Percentiles rank a stretch among this genome's conserved stretches.
These are phyloP conservation scores for Decorospora gaudefroyi DNA, from an alignment of 2,329 filamentous ascomycete genomes.

Conservation along the genomic window DNA sequence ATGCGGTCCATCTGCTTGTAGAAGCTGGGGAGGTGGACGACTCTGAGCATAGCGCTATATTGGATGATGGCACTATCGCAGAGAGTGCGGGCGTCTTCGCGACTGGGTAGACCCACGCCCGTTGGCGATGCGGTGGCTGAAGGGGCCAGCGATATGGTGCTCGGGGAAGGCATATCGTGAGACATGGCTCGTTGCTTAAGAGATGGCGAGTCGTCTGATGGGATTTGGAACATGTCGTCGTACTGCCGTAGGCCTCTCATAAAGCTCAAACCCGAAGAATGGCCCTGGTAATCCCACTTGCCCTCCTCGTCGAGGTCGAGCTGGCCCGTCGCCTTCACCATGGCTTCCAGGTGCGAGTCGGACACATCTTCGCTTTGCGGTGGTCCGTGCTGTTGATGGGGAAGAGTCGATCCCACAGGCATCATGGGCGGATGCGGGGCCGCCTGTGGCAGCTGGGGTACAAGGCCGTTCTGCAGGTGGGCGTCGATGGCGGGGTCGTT, in stretches of 20 bases:
- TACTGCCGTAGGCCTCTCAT: constrained; percentile 86
- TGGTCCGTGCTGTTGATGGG: constrained; percentile 25
- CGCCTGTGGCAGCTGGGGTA: constrained; percentile 48
- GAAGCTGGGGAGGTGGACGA: constrained; percentile 82
- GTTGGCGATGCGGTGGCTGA: constrained; percentile 40
- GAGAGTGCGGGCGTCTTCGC: constrained; percentile 60
- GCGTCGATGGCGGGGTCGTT: constrained; percentile 83
- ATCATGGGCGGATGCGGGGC: constrained; percentile 28
- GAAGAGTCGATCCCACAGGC: constrained; percentile 28
- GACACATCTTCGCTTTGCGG: constrained; percentile 44
- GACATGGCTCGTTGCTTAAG: constrained; percentile 59
- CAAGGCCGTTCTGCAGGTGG: constrained; percentile 69
- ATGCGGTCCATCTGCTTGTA: constrained; percentile 75
- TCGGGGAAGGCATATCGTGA: constrained; percentile 71
- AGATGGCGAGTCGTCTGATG: constrained; percentile 62
- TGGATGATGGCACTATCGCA: constrained; percentile 66
- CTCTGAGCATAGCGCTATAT: constrained; percentile 66
- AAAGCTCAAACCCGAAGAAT: constrained; percentile 89
- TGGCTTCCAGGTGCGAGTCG: constrained; percentile 79
- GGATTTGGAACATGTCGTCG: constrained; percentile 71
- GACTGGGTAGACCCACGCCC: constrained; percentile 68
- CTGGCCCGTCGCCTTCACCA: constrained; percentile 91
- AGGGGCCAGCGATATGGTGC: constrained; percentile 66
- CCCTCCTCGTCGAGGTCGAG: constrained; percentile 90
- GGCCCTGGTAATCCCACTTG: constrained; percentile 93